These are phyloP conservation scores for Dunaliella salina DNA, from an alignment of 163 green algal species.

Conservation along the genomic window DNA sequence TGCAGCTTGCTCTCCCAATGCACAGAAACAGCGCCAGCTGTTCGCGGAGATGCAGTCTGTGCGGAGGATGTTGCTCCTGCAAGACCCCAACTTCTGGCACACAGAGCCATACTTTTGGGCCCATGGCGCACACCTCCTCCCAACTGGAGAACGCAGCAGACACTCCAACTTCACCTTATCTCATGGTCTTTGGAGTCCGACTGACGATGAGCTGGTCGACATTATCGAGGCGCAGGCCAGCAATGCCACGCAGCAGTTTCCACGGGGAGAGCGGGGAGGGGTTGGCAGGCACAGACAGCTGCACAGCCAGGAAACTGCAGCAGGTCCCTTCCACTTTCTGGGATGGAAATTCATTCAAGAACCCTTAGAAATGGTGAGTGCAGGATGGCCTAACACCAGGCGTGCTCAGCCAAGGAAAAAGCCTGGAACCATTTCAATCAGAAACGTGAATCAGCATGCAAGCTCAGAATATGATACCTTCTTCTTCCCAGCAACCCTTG, in stretches of 20 bases:
- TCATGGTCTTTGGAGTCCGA: background rate
- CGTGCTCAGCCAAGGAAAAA: too few species aligned
- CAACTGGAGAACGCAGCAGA: background rate
- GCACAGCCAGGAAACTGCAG: background rate
- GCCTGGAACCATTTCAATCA: too few species aligned
- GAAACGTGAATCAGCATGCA: too few species aligned
- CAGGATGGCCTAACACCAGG: too few species aligned
- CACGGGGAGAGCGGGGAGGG: background rate
- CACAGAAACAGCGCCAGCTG: background rate
- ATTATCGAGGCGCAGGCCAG: background rate
- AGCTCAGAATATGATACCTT: too few species aligned
- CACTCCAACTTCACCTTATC: background rate
- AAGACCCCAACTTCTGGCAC: background rate
- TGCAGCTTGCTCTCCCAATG: too few species aligned
- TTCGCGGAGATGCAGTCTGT: background rate
- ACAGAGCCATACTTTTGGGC: background rate
- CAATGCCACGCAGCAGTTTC: background rate
- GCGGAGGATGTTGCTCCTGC: background rate
- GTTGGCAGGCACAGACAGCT: background rate
- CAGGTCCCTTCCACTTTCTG: background rate
- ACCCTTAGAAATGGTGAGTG: background rate
- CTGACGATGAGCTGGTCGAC: background rate
- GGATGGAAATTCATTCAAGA: background rate
- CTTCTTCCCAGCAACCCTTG: too few species aligned
- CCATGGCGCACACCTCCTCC: background rate